Base-by-base conservation (phyloP, 2,329 filamentous ascomycete genomes). In the Dendryphion nanum region DNA sequence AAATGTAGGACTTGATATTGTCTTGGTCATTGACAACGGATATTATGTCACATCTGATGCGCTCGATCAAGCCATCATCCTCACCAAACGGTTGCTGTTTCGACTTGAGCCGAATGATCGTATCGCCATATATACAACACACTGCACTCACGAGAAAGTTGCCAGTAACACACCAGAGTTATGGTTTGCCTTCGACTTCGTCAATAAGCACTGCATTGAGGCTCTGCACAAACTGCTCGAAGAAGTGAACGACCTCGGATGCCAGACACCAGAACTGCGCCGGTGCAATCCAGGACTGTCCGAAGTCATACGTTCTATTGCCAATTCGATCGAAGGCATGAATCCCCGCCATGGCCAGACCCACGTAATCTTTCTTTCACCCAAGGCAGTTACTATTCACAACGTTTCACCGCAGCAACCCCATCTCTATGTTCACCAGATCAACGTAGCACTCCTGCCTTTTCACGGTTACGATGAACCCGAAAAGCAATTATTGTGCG, bases 1-100 rank as follows among this genome's bases (percentile, higher is more conserved):
- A 6, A 39, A 57, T 18, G 33, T 37, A 4, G 43, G 41, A 6
- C 43, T 68, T 14, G 63, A 67, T 45, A 40, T 67, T 4, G 43
- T 65, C 5, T 51, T 68, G 16, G 41, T 69, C 15, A 45, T 69
- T 21, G 64, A 69, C 41, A 68, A 29, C 14, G 12, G 58, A 1
- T 61, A 59, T 38, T 59, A 60, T 26, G 57, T 59, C 14, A 57
- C 52, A 15, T 44, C 44, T 10, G 48, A 54, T 3, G 57, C 53
- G 26, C 47, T 61, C 10, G 35, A 42, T 14, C 50, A 35, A 32
- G 53, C 57, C 2, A 20, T 51, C 1, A 40, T 53, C 14, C 46
- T 40, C 2, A 49, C 51, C 18, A 48, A 45, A 2, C 49, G 46
- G 13, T 43, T 48, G 7, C 33, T 58, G 10, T 37, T 51, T 21